Base-by-base conservation (phyloP, 129 eudicot genomes). In the Escallonia herrerae region DNA sequence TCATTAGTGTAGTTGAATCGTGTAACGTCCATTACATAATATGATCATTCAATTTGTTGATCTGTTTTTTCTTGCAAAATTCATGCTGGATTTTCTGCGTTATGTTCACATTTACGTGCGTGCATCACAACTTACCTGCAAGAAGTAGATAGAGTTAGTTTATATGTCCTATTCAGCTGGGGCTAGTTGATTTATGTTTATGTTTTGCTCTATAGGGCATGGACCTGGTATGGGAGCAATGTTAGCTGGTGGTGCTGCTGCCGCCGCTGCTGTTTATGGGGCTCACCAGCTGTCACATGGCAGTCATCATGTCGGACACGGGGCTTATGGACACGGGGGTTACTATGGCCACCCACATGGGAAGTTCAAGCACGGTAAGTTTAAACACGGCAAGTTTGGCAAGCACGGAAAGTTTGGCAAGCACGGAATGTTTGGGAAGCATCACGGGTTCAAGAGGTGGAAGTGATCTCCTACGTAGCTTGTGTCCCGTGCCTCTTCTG, bases 171-270 rank as follows among this genome's bases (percentile, higher is more conserved):
- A 22, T 22, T 22, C 33, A 0, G 33, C 33, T 1, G 33, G 33
- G 33, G 33, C 33, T 22, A 22, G 33, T 55, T 66, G 63, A 42
- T 44, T 0, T 45, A 14, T 45, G 9, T 65, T 7, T 13, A 12
- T 58, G 22, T 11, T 8, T 12, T 33, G 69, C 61, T 47, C 6
- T 61, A 40, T 76, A 87, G 95, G 95, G 40, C 82, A 79, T 72
- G 83, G 87, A 76, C 63, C 76, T 11, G 80, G 80, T 57, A 72
- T 79, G 77, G 89, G 95, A 68, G 46, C 69, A 52, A 0, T 87
- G 57, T 47, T 87, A 79, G 88, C 86, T 9, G 95, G 95, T 8
- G 91, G 91, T 59, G 95, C 88, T 8, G 95, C 89, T 0, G 87
- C 85, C 6, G 95, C 95, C 0, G 95, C 90, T 3, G 87, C 85